Conservation (phyloP, 495 filamentous ascomycete genomes). For the Aspergillus bridgeri region DNA sequence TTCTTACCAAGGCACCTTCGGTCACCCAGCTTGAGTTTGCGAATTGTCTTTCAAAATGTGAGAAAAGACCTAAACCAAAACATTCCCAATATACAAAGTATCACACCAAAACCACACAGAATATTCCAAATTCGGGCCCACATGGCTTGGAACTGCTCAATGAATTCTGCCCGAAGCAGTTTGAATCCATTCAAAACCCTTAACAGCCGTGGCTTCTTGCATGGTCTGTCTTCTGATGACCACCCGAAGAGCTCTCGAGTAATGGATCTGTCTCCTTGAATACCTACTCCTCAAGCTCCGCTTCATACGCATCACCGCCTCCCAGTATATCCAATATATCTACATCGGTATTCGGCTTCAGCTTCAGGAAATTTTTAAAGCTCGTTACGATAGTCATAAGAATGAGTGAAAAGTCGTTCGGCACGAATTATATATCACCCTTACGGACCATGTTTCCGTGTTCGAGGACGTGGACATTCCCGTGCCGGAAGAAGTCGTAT, state of each 20-base stretch:
- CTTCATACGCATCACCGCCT: slow-evolving; percentile 16
- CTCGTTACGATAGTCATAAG: slow-evolving; percentile 57
- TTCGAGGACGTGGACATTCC: slow-evolving; percentile 52
- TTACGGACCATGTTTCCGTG: slow-evolving; percentile 55
- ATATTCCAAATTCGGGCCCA: slow-evolving; percentile 25
- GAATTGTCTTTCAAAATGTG: too few relatives aligned
- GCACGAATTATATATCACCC: slow-evolving; percentile 62
- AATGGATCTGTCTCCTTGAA: background rate
- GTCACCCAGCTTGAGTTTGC: too few relatives aligned
- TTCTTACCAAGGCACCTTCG: too few relatives aligned
- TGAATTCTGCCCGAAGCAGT: slow-evolving; percentile 56
- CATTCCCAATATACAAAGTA: too few relatives aligned
- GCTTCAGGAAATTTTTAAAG: slow-evolving; percentile 20
- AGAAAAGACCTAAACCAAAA: too few relatives aligned
- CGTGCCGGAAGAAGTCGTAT: slow-evolving; percentile 72
- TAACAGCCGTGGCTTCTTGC: slow-evolving; percentile 37
- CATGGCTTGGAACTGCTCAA: slow-evolving; percentile 62
- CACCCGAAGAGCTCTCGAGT: background rate
- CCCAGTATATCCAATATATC: slow-evolving; percentile 20
- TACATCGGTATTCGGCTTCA: slow-evolving; percentile 4
- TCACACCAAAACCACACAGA: background rate
- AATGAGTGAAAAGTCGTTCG: slow-evolving; percentile 69
- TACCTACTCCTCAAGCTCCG: slow-evolving; percentile 8
- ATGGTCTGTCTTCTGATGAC: background rate
- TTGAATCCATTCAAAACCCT: slow-evolving; percentile 48